Percentiles rank a stretch among this genome's conserved stretches.
phyloP scores from a whole-genome alignment of 2,329 filamentous ascomycete species.

The Penicillium olsonii region DNA sequence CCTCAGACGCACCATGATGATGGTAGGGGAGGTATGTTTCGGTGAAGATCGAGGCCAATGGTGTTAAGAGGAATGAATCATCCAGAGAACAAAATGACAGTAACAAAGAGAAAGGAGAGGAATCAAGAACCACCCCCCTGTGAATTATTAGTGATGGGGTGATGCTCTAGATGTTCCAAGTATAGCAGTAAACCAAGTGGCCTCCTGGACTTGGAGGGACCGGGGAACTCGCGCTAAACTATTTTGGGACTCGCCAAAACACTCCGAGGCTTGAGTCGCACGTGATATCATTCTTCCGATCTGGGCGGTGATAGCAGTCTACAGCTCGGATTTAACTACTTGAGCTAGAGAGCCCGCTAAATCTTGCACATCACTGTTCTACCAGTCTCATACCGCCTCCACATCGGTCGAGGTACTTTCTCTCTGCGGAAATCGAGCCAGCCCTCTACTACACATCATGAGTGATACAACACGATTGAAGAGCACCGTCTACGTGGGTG shows the following conservation, averaged over 20 bases:
- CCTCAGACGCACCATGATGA: slow-evolving; percentile 86
- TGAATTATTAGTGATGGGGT: slow-evolving; percentile 31
- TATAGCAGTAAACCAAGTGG: slow-evolving; percentile 41
- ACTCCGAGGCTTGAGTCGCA: slow-evolving; percentile 26
- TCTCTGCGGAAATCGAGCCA: no score
- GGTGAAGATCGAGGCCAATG: slow-evolving; percentile 20
- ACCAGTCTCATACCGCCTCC: neutral
- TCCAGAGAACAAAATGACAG: slow-evolving; percentile 19
- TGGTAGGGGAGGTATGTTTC: slow-evolving; percentile 24
- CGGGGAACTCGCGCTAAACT: slow-evolving; percentile 33
- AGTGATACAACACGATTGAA: slow-evolving; percentile 81
- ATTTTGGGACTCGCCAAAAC: slow-evolving; percentile 36
- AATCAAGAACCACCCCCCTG: slow-evolving; percentile 30
- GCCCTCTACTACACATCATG: slow-evolving; percentile 55
- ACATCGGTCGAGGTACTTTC: no score
- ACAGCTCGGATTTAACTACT: slow-evolving; percentile 4
- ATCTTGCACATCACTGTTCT: neutral
- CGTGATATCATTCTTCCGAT: slow-evolving; percentile 36
- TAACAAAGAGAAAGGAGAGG: slow-evolving; percentile 10
- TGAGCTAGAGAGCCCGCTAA: neutral
- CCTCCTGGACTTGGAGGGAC: slow-evolving; percentile 39
- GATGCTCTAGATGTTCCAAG: slow-evolving; percentile 27
- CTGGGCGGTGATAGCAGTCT: slow-evolving; percentile 5
- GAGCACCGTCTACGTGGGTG: slow-evolving; percentile 88
- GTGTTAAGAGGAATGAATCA: slow-evolving; percentile 13